These are phyloP conservation scores for Lactifluus echinatus DNA, from an alignment of 768 basidiomycete genomes.

Conservation along the genomic window DNA sequence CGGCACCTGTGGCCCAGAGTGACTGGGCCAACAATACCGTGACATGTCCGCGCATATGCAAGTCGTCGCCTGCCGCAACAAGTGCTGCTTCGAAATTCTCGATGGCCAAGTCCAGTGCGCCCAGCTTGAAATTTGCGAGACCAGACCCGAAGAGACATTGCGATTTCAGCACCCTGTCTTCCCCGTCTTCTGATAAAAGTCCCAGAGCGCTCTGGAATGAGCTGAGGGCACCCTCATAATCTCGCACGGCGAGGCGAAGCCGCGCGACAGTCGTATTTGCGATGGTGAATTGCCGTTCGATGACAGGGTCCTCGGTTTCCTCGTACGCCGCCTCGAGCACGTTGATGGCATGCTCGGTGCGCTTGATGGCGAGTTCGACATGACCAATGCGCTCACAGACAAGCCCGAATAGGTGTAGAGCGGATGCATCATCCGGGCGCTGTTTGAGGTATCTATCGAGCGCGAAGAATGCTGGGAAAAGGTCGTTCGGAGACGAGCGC, in stretches of 20 bases:
- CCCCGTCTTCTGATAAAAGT: constrained; percentile 43
- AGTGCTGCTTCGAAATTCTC: constrained; percentile 59
- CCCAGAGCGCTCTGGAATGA: constrained; percentile 68
- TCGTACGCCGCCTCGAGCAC: constrained; percentile 87
- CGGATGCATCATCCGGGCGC: constrained; percentile 60
- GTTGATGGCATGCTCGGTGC: constrained; percentile 52
- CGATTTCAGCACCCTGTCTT: constrained; percentile 40
- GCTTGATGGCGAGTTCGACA: constrained; percentile 45
- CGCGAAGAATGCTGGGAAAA: constrained; percentile 75
- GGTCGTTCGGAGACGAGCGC: constrained; percentile 32
- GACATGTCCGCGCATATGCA: constrained; percentile 52
- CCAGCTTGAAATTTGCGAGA: constrained; percentile 58
- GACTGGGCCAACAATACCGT: constrained; percentile 75
- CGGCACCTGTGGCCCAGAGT: constrained; percentile 73
- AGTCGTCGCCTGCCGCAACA: constrained; percentile 41
- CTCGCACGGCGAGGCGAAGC: constrained; percentile 49
- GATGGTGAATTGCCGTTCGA: constrained; percentile 73
- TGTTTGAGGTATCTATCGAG: constrained; percentile 66
- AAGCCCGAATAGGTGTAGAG: constrained; percentile 75
- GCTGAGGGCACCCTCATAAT: constrained; percentile 53
- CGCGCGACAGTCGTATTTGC: constrained; percentile 80
- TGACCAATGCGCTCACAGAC: constrained; percentile 81
- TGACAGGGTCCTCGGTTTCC: constrained; percentile 65
- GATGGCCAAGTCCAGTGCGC: constrained; percentile 55
- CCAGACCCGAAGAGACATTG: constrained; percentile 67